Percentiles rank a stretch among this genome's conserved stretches.
These are phyloP conservation scores for Calonectria leucothoes DNA, from an alignment of 2,329 filamentous ascomycete genomes.

Conservation along the genomic window DNA sequence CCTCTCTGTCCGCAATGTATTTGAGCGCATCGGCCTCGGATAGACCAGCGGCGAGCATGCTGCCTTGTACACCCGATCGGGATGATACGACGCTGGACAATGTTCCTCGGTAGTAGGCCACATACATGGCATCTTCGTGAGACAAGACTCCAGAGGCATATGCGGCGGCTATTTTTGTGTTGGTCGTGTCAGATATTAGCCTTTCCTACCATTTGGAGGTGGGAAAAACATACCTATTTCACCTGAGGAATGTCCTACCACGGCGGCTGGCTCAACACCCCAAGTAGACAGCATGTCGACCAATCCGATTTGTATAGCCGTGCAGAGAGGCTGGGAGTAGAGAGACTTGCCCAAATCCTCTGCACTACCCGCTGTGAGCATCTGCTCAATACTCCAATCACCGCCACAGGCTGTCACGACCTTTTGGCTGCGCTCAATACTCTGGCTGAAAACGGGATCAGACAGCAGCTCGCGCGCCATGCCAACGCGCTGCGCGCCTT, in stretches of 20 bases:
- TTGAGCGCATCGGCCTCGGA: not conserved
- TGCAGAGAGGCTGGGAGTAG: constrained; percentile 50
- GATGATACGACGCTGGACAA: not conserved
- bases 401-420: not conserved
- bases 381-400: not conserved
- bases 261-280: constrained; percentile 49
- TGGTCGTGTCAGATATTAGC: not conserved
- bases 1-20: not conserved
- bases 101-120: constrained; percentile 61
- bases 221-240: constrained; percentile 52
- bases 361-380: not conserved
- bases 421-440: constrained; percentile 4
- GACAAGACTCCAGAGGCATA: constrained; percentile 51
- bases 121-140: constrained; percentile 44
- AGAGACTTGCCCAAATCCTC: not conserved
- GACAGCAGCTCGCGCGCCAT: constrained; percentile 44
- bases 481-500: constrained; percentile 48
- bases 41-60: constrained; percentile 42
- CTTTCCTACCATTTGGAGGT: not conserved
- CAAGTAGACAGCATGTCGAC: constrained; percentile 55
- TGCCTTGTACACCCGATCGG: constrained; percentile 18
- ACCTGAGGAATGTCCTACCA: constrained; percentile 57
- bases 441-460: constrained; percentile 19
- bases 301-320: constrained; percentile 59
- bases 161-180: constrained; percentile 48